Base-by-base conservation (phyloP, 768 basidiomycete genomes). In the Lentinula aciculospora region DNA sequence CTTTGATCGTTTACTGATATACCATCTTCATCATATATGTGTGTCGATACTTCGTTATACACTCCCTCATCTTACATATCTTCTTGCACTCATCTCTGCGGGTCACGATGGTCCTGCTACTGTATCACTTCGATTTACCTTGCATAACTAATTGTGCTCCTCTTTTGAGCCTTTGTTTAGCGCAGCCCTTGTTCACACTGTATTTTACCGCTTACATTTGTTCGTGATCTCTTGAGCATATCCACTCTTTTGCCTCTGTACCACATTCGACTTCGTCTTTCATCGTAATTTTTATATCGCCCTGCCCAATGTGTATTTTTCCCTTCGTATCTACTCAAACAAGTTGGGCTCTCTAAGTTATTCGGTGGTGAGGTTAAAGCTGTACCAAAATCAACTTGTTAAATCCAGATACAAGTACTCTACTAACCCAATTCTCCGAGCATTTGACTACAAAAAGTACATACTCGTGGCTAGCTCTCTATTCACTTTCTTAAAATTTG, bases 401-500 rank as follows among this genome's bases (percentile, higher is more conserved):
- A 9, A 34, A 9, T 34, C 9, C 32, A 34, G 31, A 34, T 34
- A 1, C 32, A 34, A 34, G n/a, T n/a, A n/a, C n/a, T n/a, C n/a
- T n/a, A n/a, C n/a, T n/a, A n/a, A n/a, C n/a, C n/a, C n/a, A 4
- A 34, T 13, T 9, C 13, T 34, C 12, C 21, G 32, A 37, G 37
- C 3, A 42, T n/a, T n/a, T n/a, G n/a, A 39, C 42, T 28, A 57
- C 10, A 57, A 25, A 25, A 57, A 57, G 19, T 57, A 57, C 56
- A 57, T 57, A 19, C 25, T 34, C 7, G 28, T 12, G 10, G 46
- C 29, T 19, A 57, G 27, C 6, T 19, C 25, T 37, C 25, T 13
- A 31, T 56, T 44, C 1, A 56, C 31, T 28, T 9, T 28, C 19
- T 39, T 57, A 32, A 57, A 57, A 8, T 46, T 45, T 27, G n/a